Evolutionary conservation across 495 filamentous ascomycete species (phyloP).

Genomic region (Hyaloscypha bicolor): DNA sequence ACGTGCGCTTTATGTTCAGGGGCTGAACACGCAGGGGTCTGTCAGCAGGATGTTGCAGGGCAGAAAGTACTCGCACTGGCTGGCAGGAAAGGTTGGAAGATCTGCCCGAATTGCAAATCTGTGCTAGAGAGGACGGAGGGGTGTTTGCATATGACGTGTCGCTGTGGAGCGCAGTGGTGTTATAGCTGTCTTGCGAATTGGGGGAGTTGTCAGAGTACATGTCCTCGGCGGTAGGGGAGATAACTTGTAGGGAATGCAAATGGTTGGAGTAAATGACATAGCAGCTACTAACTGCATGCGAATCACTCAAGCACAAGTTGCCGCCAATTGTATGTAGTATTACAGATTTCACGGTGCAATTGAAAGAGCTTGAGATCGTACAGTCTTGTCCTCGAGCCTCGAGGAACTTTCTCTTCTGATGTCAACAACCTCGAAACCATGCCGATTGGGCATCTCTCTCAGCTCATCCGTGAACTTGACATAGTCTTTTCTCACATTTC

Average conservation of each 20-base stretch:
- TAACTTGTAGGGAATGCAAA: not conserved
- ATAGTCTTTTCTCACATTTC: too few relatives aligned
- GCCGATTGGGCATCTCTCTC: too few relatives aligned
- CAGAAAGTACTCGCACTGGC: conserved; percentile 27
- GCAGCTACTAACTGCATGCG: too few relatives aligned
- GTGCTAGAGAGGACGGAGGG: conserved; percentile 49
- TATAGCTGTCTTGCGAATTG: conserved; percentile 45
- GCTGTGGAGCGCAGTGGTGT: conserved; percentile 52
- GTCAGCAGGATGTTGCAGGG: conserved; percentile 32
- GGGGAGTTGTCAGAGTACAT: conserved; percentile 18
- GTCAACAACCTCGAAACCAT: too few relatives aligned
- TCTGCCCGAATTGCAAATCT: conserved; percentile 43
- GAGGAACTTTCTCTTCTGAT: too few relatives aligned
- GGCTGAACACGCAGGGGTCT: conserved; percentile 18
- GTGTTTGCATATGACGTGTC: conserved; percentile 57
- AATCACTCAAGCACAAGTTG: too few relatives aligned
- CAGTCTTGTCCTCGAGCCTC: too few relatives aligned
- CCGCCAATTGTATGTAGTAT: too few relatives aligned
- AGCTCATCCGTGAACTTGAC: too few relatives aligned
- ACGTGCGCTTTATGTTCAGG: conserved; percentile 15
- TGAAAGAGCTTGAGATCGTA: too few relatives aligned
- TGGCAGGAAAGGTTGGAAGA: conserved; percentile 36
- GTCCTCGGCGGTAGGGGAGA: not conserved
- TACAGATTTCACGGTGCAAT: too few relatives aligned
- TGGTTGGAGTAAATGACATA: not conserved